Evolutionary conservation across 2,329 filamentous ascomycete species (phyloP).

Genomic region (Fusarium vanettenii): DNA sequence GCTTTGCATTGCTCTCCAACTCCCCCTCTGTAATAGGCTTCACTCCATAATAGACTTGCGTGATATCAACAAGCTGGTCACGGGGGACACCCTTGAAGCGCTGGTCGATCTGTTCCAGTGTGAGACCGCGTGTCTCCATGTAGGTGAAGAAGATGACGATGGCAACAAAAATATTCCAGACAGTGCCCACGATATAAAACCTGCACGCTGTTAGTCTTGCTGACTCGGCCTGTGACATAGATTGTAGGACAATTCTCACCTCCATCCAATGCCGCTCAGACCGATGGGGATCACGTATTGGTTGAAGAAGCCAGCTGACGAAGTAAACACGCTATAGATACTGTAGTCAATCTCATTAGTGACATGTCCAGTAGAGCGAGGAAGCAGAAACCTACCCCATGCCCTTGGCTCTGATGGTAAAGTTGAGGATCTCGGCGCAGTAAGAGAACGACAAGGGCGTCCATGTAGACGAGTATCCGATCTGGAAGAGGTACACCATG

Average conservation of each 20-base stretch:
- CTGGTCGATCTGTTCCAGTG: constrained; percentile 22
- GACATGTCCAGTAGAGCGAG: not conserved
- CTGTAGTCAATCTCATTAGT: not conserved
- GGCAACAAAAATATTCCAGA: constrained; percentile 14
- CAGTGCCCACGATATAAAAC: constrained; percentile 19
- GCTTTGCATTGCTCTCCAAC: not conserved
- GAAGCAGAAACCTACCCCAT: constrained; percentile 16
- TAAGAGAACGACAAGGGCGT: constrained; percentile 20
- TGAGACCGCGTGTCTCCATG: constrained; percentile 18
- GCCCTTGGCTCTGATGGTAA: constrained; percentile 19
- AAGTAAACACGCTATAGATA: constrained; percentile 15
- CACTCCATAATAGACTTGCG: constrained; percentile 5
- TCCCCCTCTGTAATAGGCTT: constrained; percentile 15
- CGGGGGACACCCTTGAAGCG: constrained; percentile 23
- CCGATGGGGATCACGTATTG: constrained; percentile 23
- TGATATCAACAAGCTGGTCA: constrained; percentile 8
- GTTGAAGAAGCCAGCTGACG: constrained; percentile 16
- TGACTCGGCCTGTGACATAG: not conserved
- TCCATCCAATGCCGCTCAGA: constrained; percentile 13
- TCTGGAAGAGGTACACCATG: constrained; percentile 24
- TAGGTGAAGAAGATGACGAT: constrained; percentile 19
- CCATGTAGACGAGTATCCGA: constrained; percentile 25
- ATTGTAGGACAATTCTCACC: not conserved
- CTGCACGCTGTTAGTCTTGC: not conserved
- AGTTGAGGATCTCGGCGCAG: constrained; percentile 21